Base-by-base conservation (phyloP, 768 basidiomycete species). In the Leucosporidium creatinivorum region DNA sequence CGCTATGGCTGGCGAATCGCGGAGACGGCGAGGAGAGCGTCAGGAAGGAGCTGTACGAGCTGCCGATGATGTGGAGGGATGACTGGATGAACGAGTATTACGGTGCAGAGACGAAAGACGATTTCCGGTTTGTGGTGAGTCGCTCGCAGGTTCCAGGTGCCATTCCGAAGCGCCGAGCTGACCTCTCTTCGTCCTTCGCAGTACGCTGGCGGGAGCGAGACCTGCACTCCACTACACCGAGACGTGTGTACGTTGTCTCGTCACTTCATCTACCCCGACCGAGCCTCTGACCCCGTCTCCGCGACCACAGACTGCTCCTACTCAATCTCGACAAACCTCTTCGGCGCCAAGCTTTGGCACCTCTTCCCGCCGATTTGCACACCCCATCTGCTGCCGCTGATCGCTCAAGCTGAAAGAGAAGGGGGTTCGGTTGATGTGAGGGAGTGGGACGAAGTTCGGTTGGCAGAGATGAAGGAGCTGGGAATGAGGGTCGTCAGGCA, bases 61-160 rank as follows among this genome's bases (percentile, higher is more conserved):
- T 70, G 0, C 54, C 58, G 6, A 12, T 36, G n/a, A 58, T 66
- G 1, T 74, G 72, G 56, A 21, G 48, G n/a, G 70, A 74, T 52
- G 73, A 74, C 51, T 73, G 71, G 73, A 70, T 74, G 69, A 68
- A 74, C 63, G 65, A 67, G 59, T 67, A 12, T 6, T 67, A 68
- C 19, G 48, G 65, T 0, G 54, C 28, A 17, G 44, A 55, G 12
- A 67, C 31, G 33, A 58, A 30, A 7, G 72, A 74, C 49, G 73
- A 74, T 39, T 74, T 74, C 28, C 57, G 67, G 2, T 74, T 74
- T 44, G 67, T 74, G 47, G 65, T 66, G 36, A 66, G 65, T 52
- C 17, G 19, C 21, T 9, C 23, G n/a, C 13, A 3, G 9, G 4
- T 15, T 13, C 39, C 15, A 8, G 39, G 33, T 33, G 33, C 33